Evolutionary conservation across 108 stramenopile species (phyloP).

Genomic region (Cyclostephanos invisitatus): DNA sequence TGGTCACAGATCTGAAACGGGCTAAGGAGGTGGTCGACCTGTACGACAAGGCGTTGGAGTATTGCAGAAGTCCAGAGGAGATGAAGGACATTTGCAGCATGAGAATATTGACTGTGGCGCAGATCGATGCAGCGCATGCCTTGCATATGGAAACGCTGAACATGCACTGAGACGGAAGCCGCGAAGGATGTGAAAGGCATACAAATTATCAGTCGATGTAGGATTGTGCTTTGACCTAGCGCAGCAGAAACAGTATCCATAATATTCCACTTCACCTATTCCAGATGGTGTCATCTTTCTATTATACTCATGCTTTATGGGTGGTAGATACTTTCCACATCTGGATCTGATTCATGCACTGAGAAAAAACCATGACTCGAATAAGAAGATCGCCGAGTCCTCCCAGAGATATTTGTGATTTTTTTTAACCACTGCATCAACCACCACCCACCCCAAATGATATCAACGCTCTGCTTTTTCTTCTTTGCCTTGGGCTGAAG

Average conservation of each 20-base stretch:
- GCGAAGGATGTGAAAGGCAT: neutral
- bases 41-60: constrained; percentile 76
- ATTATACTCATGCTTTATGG: neutral
- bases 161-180: constrained; percentile 55
- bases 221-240: neutral
- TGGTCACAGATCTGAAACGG: constrained; percentile 73
- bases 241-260: neutral
- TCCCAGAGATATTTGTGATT: neutral
- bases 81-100: constrained; percentile 86
- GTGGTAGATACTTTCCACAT: too few species aligned
- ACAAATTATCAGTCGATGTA: neutral
- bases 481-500: too few species aligned
- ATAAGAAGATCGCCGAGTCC: neutral
- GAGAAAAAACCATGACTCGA: neutral
- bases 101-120: constrained; percentile 84
- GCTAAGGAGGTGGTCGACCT: constrained; percentile 78
- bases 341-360: too few species aligned
- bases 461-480: too few species aligned
- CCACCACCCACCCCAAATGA: too few species aligned
- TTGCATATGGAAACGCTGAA: constrained; percentile 88
- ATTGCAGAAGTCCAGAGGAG: constrained; percentile 88
- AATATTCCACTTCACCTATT: neutral
- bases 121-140: constrained; percentile 81
- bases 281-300: neutral
- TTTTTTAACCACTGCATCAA: too few species aligned